Evolutionary conservation across 2,329 filamentous ascomycete genomes (phyloP), one percentile per base, ranked within the genome.

Genomic region (Hawksworthiomyces lignivorus): DNA sequence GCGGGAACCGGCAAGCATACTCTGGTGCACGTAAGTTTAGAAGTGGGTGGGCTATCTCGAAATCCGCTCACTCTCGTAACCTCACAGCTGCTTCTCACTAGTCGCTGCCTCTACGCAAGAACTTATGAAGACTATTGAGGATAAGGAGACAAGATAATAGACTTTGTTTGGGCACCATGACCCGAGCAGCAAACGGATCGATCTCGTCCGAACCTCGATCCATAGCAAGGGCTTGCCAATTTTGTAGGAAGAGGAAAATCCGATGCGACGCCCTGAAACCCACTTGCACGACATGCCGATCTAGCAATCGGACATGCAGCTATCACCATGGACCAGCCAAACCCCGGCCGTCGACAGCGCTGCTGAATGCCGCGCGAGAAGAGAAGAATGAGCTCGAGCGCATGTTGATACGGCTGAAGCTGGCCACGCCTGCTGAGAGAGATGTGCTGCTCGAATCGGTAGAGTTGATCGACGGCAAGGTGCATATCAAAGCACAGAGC

Each of bases 221-320:
- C 17, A 36, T 38, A 20, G 43, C 43, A 5, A 28, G 43, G 12
- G 39, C 43, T 4, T 45, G 43, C 28, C 43, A 45, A 37, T 45
- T 40, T 24, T 45, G 43, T 29, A 37, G 43, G 19, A 35, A 32
- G n/a, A 32, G 43, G n/a, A 45, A 45, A 21, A 45, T 45, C 38
- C 31, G 33, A 28, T 45, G 43, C 43, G 43, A 45, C 24, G 34
- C 38, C 8, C 18, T 34, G 19, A 45, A 45, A 34, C 43, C 43
- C 12, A 22, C 28, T 2, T 45, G 43, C 34, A 38, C 38, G n/a
- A 45, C 43, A 7, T 45, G 43, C 34, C 34, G 28, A 6, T 11
- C 19, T 5, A 41, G 43, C 33, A 41, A 45, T 33, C 43, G 38
- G 32, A 41, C 33, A 12, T 45, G 43, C 43, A 41, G 38, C 34